Percentiles rank a stretch among this genome's conserved stretches.
Conservation (phyloP, 2,329 filamentous ascomycete species). For the Myriosclerotinia curreyana region DNA sequence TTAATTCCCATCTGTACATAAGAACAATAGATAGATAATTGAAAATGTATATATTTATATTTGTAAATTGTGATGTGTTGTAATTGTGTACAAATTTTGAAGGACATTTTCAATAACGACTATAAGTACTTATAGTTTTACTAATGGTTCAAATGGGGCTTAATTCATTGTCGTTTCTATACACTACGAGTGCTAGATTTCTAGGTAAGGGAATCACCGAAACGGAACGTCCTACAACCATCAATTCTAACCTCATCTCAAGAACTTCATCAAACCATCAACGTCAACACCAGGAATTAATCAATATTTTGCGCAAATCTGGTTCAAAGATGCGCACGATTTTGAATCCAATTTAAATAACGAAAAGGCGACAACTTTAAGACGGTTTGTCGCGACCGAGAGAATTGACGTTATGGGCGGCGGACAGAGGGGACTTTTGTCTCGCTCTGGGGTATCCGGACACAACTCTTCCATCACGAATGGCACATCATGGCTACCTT, state of each 20-base stretch:
- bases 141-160: neutral
- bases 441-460: conserved; percentile 30
- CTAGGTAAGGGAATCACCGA: conserved; percentile 21
- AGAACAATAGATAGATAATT: conserved; percentile 11
- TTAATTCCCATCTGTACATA: conserved; percentile 9
- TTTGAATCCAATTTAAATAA: conserved; percentile 30
- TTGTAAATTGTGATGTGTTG: conserved; percentile 14
- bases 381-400: conserved; percentile 32
- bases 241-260: conserved; percentile 18
- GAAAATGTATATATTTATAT: conserved; percentile 1
- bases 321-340: conserved; percentile 20
- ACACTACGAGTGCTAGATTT: conserved; percentile 21
- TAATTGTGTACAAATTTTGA: neutral
- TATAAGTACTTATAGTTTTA: neutral
- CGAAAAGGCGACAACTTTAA: conserved; percentile 29
- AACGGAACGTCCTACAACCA: conserved; percentile 22
- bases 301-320: conserved; percentile 22
- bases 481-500: conserved; percentile 61
- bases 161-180: conserved; percentile 18
- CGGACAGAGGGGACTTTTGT: conserved; percentile 31
- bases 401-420: conserved; percentile 23
- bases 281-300: conserved; percentile 21
- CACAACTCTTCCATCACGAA: conserved; percentile 31
- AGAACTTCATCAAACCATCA: conserved; percentile 21
- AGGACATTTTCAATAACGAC: neutral